Conservation (phyloP, 2,329 filamentous ascomycete species). For the Alternaria novae-zelandiae region DNA sequence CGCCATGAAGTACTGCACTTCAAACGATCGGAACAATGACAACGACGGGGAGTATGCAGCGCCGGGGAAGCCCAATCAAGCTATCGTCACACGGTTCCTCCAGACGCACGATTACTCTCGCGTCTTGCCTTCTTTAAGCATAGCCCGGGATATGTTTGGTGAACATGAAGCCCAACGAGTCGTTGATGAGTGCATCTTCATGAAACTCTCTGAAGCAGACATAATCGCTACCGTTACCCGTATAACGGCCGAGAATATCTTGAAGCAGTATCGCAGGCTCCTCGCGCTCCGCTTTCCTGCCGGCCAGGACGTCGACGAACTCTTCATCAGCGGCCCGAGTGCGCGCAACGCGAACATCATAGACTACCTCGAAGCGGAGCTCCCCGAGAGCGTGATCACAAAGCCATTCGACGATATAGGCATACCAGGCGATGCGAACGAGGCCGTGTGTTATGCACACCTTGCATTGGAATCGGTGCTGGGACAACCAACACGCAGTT, state of each 20-base stretch:
- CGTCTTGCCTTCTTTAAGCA: constrained; percentile 62
- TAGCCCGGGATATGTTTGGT: constrained; percentile 65
- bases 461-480: constrained; percentile 63
- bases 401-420: constrained; percentile 64
- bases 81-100: constrained; percentile 61
- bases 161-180: constrained; percentile 62
- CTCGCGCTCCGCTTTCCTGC: constrained; percentile 43
- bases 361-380: constrained; percentile 56
- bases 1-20: constrained; percentile 61
- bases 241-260: constrained; percentile 65
- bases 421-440: constrained; percentile 64
- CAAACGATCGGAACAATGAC: constrained; percentile 59
- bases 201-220: constrained; percentile 58
- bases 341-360: constrained; percentile 65
- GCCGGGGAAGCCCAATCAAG: constrained; percentile 58
- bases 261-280: constrained; percentile 59
- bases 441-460: constrained; percentile 66
- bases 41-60: constrained; percentile 59
- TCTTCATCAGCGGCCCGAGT: constrained; percentile 68
- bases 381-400: constrained; percentile 59
- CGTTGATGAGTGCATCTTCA: constrained; percentile 55
- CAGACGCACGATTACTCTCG: constrained; percentile 57
- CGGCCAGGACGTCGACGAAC: constrained; percentile 57
- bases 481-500: constrained; percentile 1
- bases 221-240: constrained; percentile 65